phyloP scores from a whole-genome alignment of 352 stramenopile genomes.

The Phytophthora multivora region DNA sequence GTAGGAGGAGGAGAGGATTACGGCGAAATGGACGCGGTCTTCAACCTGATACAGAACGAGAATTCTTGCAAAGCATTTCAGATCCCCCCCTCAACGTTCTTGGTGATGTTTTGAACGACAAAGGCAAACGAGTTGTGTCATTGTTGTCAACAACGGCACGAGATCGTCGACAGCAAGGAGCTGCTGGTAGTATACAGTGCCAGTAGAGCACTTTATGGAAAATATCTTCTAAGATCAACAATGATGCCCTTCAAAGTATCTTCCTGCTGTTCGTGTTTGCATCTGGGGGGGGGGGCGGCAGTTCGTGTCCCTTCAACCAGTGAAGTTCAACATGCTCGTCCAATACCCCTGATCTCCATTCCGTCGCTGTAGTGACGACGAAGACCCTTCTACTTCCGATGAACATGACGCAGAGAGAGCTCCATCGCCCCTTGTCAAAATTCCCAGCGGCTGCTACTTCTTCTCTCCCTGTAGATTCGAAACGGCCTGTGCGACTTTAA shows the following conservation, averaged over 20 bases:
- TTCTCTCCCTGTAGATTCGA: slow-evolving; percentile 5
- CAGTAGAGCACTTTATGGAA: too few species aligned
- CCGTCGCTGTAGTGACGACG: too few species aligned
- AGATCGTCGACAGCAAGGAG: slow-evolving; percentile 2
- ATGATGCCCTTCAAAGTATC: too few species aligned
- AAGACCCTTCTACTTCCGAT: not conserved
- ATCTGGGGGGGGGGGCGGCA: too few species aligned
- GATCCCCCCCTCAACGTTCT: slow-evolving; percentile 8
- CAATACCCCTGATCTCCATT: too few species aligned
- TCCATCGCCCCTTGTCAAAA: slow-evolving; percentile 3
- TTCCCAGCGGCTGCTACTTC: not conserved
- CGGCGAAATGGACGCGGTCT: slow-evolving; percentile 14
- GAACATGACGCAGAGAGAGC: not conserved
- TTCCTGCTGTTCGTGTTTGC: too few species aligned
- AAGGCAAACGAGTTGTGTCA: not conserved
- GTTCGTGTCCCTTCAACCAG: too few species aligned
- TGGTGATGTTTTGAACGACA: slow-evolving; percentile 6
- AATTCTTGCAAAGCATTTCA: slow-evolving; percentile 19
- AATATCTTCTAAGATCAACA: too few species aligned
- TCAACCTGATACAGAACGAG: slow-evolving; percentile 32
- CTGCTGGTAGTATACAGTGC: not conserved
- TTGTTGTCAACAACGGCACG: slow-evolving; percentile 5
- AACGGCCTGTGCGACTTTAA: slow-evolving; percentile 3
- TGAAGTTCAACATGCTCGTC: too few species aligned
- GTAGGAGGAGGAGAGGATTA: too few species aligned